These are phyloP conservation scores for Ophiobolus disseminans DNA, from an alignment of 2,329 filamentous ascomycete genomes.

Conservation along the genomic window DNA sequence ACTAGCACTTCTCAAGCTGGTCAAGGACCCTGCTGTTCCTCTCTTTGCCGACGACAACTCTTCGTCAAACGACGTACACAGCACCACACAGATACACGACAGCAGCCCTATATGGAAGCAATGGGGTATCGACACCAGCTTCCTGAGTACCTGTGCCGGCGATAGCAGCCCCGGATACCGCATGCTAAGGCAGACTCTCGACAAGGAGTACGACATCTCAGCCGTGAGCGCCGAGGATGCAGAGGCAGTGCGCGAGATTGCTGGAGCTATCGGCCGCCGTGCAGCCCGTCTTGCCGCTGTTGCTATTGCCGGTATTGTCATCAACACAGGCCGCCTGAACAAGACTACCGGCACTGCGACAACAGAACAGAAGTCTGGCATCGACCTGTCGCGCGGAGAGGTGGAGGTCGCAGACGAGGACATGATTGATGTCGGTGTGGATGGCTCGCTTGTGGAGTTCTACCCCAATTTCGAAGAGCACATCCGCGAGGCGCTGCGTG, in stretches of 20 bases:
- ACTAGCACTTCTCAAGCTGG: constrained; percentile 73
- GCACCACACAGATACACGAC: constrained; percentile 67
- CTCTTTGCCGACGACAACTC: constrained; percentile 81
- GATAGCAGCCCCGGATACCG: constrained; percentile 77
- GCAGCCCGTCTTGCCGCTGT: constrained; percentile 88
- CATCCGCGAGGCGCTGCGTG: constrained; percentile 80
- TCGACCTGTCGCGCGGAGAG: constrained; percentile 41
- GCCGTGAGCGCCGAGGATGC: constrained; percentile 83
- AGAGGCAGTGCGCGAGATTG: constrained; percentile 82
- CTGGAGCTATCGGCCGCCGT: constrained; percentile 83
- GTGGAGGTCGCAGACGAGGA: constrained; percentile 62
- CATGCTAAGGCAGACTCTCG: constrained; percentile 77
- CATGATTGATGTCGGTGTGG: constrained; percentile 89
- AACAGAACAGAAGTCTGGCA: constrained; percentile 44
- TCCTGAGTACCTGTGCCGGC: constrained; percentile 85
- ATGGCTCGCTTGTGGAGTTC: constrained; percentile 93
- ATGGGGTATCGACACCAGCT: constrained; percentile 90
- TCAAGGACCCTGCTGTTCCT: constrained; percentile 69
- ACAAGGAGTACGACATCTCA: constrained; percentile 76
- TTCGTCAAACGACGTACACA: constrained; percentile 69
- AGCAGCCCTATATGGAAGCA: constrained; percentile 72
- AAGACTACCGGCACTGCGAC: constrained; percentile 42
- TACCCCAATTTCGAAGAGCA: constrained; percentile 92
- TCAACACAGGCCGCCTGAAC: constrained; percentile 77
- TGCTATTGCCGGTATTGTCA: constrained; percentile 81